Evolutionary conservation across 768 basidiomycete genomes (phyloP).

Genomic region (Tulasnella sp.): DNA sequence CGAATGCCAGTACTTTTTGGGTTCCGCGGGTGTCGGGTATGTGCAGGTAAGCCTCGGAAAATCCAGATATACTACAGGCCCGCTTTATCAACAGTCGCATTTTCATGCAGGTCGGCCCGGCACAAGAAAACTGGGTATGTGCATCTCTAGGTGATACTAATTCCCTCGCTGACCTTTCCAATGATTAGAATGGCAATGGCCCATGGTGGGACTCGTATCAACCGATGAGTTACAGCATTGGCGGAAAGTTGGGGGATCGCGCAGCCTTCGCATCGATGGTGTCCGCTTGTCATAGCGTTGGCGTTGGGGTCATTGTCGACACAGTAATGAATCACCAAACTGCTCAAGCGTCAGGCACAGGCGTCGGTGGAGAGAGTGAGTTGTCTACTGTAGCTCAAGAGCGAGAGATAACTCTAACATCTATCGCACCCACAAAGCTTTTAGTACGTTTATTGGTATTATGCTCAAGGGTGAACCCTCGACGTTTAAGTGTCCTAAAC

Average conservation of each 20-base stretch:
- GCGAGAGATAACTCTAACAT: background rate
- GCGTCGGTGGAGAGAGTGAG: slow-evolving; percentile 19
- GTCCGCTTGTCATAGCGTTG: slow-evolving; percentile 12
- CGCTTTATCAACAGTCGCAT: too few relatives aligned
- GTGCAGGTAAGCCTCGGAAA: slow-evolving; percentile 16
- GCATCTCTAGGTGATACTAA: too few relatives aligned
- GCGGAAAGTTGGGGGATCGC: slow-evolving; percentile 18
- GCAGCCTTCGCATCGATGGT: slow-evolving; percentile 17
- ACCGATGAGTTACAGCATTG: slow-evolving; percentile 15
- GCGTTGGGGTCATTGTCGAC: slow-evolving; percentile 16
- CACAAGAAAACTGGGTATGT: background rate
- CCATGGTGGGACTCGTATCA: slow-evolving; percentile 21
- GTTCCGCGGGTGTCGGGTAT: slow-evolving; percentile 19
- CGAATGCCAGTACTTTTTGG: slow-evolving; percentile 17
- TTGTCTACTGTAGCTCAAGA: background rate
- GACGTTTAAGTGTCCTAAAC: background rate
- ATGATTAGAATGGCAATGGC: background rate
- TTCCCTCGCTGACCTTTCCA: too few relatives aligned
- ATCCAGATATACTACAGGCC: too few relatives aligned
- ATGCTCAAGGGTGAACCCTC: background rate
- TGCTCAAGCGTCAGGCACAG: slow-evolving; percentile 19
- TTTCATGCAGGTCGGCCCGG: slow-evolving; percentile 1
- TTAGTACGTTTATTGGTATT: slow-evolving; percentile 4
- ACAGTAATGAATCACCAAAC: slow-evolving; percentile 24
- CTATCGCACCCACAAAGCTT: slow-evolving; percentile 4